These are phyloP conservation scores for Lophiostoma macrostomum DNA, from an alignment of 495 filamentous ascomycete species.

Conservation along the genomic window DNA sequence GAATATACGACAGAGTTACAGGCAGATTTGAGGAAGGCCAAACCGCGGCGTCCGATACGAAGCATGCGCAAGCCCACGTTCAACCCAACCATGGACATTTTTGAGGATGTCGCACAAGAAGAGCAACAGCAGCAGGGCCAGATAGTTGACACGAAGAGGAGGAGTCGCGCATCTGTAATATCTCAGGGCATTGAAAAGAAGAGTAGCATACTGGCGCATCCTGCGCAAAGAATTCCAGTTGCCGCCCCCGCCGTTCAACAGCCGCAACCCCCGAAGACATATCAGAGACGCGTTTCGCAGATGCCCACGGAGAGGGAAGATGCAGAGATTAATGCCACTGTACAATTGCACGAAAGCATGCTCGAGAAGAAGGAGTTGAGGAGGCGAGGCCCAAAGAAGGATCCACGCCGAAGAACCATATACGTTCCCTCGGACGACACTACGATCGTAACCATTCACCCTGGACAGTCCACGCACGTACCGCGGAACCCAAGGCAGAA, in stretches of 20 bases:
- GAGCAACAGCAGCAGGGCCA: conserved; percentile 18
- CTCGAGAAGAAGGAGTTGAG: conserved; percentile 21
- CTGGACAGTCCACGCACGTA: conserved; percentile 36
- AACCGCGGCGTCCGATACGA: conserved; percentile 27
- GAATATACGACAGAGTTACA: conserved; percentile 34
- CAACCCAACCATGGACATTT: conserved; percentile 29
- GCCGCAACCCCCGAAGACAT: conserved; percentile 6
- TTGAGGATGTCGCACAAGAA: conserved; percentile 33
- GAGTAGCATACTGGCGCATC: conserved; percentile 29
- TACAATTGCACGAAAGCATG: conserved; percentile 19
- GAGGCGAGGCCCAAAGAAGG: conserved; percentile 34
- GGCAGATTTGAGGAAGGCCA: conserved; percentile 17
- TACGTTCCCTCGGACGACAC: conserved; percentile 46
- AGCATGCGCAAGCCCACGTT: conserved; percentile 13
- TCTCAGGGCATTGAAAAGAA: conserved; percentile 4
- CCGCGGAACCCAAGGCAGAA: conserved; percentile 8
- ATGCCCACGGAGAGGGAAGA: conserved; percentile 15
- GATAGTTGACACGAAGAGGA: conserved; percentile 8
- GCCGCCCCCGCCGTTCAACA: conserved; percentile 10
- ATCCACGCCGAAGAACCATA: conserved; percentile 44
- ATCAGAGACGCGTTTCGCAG: conserved; percentile 31
- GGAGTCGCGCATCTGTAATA: conserved; percentile 12
- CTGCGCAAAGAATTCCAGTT: conserved; percentile 28
- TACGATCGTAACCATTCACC: conserved; percentile 44
- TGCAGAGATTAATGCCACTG: conserved; percentile 13